phyloP scores from a whole-genome alignment of 73 alveolate genomes.

The Paraurostyla sp. region DNA sequence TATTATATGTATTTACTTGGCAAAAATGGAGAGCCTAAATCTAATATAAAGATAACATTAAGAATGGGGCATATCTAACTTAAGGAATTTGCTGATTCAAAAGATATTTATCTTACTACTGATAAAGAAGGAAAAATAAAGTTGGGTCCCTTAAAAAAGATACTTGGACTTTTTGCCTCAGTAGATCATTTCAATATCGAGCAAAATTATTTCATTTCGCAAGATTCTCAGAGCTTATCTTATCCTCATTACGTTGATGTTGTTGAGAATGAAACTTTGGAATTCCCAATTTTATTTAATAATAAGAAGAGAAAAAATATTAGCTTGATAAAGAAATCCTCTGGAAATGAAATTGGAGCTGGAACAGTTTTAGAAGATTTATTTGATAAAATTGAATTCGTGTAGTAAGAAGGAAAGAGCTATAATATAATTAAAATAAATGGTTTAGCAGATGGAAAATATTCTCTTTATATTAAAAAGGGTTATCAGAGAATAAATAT shows the following conservation, averaged over 20 bases:
- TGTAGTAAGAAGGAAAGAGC: neutral
- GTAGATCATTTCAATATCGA: neutral
- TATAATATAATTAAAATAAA: neutral
- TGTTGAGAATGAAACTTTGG: conserved; percentile 71
- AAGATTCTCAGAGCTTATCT: conserved; percentile 25
- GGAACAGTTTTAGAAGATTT: conserved; percentile 43
- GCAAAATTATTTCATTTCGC: neutral
- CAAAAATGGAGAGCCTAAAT: conserved; percentile 70
- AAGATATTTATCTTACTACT: conserved; percentile 34
- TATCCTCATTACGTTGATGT: conserved; percentile 76
- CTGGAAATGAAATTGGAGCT: conserved; percentile 46
- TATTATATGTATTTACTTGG: conserved; percentile 59
- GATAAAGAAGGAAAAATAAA: conserved; percentile 77
- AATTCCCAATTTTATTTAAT: conserved; percentile 67
- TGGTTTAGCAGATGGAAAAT: neutral
- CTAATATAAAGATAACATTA: neutral
- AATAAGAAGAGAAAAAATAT: neutral
- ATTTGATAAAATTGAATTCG: conserved; percentile 24
- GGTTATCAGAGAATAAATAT: neutral
- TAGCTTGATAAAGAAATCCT: neutral
- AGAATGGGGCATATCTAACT: neutral
- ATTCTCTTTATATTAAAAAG: conserved; percentile 8
- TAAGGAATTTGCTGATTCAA: neutral
- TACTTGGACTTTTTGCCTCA: neutral
- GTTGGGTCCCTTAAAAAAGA: conserved; percentile 75